Evolutionary conservation across 148 eudicot genomes (phyloP).

Genomic region (Fagopyrum tataricum): DNA sequence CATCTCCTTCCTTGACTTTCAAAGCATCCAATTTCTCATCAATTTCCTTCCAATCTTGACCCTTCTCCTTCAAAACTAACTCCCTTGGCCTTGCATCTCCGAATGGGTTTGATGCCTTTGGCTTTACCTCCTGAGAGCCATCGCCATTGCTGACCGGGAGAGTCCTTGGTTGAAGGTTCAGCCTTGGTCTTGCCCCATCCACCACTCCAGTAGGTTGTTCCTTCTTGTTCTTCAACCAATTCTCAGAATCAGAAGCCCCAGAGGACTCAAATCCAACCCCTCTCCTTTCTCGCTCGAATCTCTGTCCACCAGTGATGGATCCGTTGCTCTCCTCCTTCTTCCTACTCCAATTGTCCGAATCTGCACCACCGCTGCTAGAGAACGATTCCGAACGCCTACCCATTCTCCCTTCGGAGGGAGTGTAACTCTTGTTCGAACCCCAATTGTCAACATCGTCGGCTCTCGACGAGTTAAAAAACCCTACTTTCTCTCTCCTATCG

Average conservation of each 20-base stretch:
- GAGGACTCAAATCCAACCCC: slow-evolving; percentile 37
- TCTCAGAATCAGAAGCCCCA: slow-evolving; percentile 37
- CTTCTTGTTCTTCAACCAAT: slow-evolving; percentile 46
- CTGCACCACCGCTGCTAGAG: slow-evolving; percentile 26
- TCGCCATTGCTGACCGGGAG: slow-evolving; percentile 26
- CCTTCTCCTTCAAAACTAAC: slow-evolving; percentile 88
- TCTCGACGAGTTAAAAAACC: slow-evolving; percentile 55
- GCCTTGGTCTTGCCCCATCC: slow-evolving; percentile 48
- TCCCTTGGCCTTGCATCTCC: slow-evolving; percentile 96
- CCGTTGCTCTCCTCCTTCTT: slow-evolving; percentile 34
- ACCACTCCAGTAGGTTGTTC: slow-evolving; percentile 15
- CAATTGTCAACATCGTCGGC: slow-evolving; percentile 88
- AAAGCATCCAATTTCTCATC: slow-evolving; percentile 73
- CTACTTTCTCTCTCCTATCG: slow-evolving; percentile 63
- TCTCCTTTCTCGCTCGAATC: slow-evolving; percentile 52
- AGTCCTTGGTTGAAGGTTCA: slow-evolving; percentile 80
- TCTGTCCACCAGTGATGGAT: not conserved
- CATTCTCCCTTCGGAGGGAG: slow-evolving; percentile 37
- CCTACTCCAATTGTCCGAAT: slow-evolving; percentile 48
- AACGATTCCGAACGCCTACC: slow-evolving; percentile 58
- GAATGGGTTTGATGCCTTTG: slow-evolving; percentile 67
- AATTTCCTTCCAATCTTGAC: slow-evolving; percentile 94
- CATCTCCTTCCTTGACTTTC: slow-evolving; percentile 44
- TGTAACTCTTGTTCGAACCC: slow-evolving; percentile 64
- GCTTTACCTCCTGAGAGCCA: slow-evolving; percentile 21